Evolutionary conservation across 164 flowering plant species (phyloP).

Genomic region (Buxus sempervirens): DNA sequence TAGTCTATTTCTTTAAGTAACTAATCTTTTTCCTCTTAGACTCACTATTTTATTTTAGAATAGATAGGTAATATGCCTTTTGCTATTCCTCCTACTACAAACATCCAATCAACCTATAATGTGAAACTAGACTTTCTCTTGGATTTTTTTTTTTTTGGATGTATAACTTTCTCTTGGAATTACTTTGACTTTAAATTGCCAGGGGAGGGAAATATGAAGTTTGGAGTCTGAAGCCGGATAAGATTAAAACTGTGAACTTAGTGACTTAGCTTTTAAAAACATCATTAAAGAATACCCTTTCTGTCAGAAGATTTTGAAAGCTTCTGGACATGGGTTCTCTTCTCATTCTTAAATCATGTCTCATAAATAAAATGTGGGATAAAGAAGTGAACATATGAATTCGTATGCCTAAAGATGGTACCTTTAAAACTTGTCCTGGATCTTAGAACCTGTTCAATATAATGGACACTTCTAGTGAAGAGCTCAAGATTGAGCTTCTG

Average conservation of each 20-base stretch:
- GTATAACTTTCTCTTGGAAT: too few species aligned
- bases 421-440: background rate
- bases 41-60: too few species aligned
- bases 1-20: too few species aligned
- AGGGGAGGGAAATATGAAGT: background rate
- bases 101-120: too few species aligned
- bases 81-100: too few species aligned
- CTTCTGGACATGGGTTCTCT: background rate
- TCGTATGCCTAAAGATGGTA: background rate
- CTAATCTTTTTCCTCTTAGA: too few species aligned
- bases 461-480: background rate
- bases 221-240: background rate
- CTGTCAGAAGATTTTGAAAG: background rate
- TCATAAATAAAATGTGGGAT: too few species aligned
- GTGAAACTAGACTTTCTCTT: too few species aligned
- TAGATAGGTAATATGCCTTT: too few species aligned
- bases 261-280: background rate
- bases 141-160: too few species aligned
- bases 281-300: background rate
- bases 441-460: background rate
- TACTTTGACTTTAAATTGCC: too few species aligned
- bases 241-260: background rate
- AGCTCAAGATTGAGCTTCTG: background rate
- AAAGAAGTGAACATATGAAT: background rate
- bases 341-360: too few species aligned